These are phyloP conservation scores for Clohesyomyces aquaticus DNA, from an alignment of 495 filamentous ascomycete species.

Conservation along the genomic window DNA sequence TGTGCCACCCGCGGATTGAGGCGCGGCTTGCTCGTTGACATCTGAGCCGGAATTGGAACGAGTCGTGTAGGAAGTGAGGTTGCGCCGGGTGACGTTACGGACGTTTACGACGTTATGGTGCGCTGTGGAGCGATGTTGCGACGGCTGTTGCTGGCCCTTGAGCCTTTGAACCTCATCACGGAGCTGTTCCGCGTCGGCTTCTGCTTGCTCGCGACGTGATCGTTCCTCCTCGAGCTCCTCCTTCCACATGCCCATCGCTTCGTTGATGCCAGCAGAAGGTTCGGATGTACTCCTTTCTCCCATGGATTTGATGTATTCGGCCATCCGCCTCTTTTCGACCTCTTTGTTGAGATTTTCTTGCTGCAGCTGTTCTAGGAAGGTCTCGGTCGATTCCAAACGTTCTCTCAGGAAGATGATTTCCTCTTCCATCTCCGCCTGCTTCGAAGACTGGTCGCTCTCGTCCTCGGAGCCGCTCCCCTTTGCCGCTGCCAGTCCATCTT, in stretches of 20 bases:
- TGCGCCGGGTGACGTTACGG: conserved; percentile 63
- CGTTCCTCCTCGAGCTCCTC: conserved; percentile 95
- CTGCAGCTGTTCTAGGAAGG: conserved; percentile 77
- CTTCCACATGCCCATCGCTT: conserved; percentile 92
- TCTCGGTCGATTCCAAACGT: conserved; percentile 77
- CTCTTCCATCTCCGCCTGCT: conserved; percentile 75
- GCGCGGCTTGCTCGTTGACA: conserved; percentile 57
- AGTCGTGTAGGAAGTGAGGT: conserved; percentile 61
- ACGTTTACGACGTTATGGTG: conserved; percentile 61
- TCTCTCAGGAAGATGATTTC: conserved; percentile 84
- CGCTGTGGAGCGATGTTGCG: conserved; percentile 40
- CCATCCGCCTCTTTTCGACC: conserved; percentile 78
- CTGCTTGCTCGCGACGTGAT: conserved; percentile 82
- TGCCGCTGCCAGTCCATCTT: conserved; percentile 61
- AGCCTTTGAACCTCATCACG: conserved; percentile 81
- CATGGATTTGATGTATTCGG: conserved; percentile 74
- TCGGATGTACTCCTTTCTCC: conserved; percentile 66
- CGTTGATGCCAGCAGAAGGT: conserved; percentile 73
- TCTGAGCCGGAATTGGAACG: conserved; percentile 61
- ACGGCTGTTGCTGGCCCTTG: conserved; percentile 60
- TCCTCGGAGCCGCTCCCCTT: conserved; percentile 49
- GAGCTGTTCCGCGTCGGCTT: conserved; percentile 82
- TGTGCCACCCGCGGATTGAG: conserved; percentile 57
- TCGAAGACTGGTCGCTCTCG: conserved; percentile 62
- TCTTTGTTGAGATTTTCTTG: conserved; percentile 76